Evolutionary conservation across 2,329 filamentous ascomycete species (phyloP).

Genomic region (Lachnellula subtilissima): DNA sequence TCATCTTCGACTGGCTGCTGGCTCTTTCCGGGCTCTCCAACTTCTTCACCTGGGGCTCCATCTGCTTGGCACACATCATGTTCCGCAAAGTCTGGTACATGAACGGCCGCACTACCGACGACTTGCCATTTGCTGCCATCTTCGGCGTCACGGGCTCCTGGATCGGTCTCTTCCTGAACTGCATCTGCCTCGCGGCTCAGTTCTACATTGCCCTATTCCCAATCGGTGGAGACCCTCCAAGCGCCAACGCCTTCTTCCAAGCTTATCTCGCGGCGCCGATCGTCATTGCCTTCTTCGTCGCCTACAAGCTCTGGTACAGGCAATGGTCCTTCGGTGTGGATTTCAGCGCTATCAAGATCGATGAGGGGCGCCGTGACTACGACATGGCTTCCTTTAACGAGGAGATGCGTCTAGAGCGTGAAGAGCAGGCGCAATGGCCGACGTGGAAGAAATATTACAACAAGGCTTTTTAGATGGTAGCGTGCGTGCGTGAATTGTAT

Average conservation of each 20-base stretch:
- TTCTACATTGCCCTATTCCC: conserved; percentile 44
- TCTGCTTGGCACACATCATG: conserved; percentile 60
- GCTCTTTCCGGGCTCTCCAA: conserved; percentile 67
- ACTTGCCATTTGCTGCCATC: conserved; percentile 44
- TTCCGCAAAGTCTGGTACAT: conserved; percentile 58
- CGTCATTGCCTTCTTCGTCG: conserved; percentile 54
- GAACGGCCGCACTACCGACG: conserved; percentile 48
- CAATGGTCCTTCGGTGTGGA: conserved; percentile 26
- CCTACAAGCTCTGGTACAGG: conserved; percentile 56
- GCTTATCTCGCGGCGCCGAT: conserved; percentile 53
- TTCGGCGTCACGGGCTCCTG: conserved; percentile 63
- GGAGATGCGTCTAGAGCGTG: conserved; percentile 29
- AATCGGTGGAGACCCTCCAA: conserved; percentile 41
- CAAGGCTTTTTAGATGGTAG: too few species aligned
- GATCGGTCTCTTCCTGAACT: conserved; percentile 62
- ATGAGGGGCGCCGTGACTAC: conserved; percentile 29
- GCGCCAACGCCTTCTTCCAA: conserved; percentile 35
- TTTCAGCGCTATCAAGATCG: conserved; percentile 25
- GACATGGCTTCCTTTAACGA: conserved; percentile 28
- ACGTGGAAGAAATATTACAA: conserved; percentile 22
- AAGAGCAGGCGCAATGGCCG: conserved; percentile 26
- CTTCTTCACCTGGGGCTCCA: conserved; percentile 71
- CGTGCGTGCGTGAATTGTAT: too few species aligned
- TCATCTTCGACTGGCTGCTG: conserved; percentile 61
- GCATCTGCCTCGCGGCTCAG: conserved; percentile 59